A percentile compares a stretch with the other conserved stretches of the same genome.
Evolutionary conservation across 1,284 basidiomycete species (phyloP).

Genomic region (Neolentinus lepideus): DNA sequence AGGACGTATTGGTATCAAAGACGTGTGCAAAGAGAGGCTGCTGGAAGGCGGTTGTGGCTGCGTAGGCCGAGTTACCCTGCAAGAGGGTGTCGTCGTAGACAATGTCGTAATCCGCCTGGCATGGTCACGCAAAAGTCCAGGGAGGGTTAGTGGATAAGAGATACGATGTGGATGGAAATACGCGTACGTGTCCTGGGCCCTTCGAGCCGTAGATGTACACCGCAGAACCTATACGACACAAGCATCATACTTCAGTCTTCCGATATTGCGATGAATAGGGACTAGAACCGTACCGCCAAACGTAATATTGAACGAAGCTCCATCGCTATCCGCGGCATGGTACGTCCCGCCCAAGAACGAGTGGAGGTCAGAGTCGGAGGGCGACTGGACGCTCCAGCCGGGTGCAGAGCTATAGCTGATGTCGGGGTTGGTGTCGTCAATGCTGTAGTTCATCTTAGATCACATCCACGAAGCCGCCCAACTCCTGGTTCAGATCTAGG

Average conservation of each 20-base stretch:
- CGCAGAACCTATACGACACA: constrained; percentile 10
- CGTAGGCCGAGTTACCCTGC: constrained; percentile 13
- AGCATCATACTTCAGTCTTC: background rate
- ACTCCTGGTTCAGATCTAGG: no score
- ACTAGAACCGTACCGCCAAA: constrained; percentile 5
- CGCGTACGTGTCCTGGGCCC: constrained; percentile 20
- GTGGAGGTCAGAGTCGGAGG: constrained; percentile 12
- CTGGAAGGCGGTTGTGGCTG: constrained; percentile 13
- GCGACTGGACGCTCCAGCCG: constrained; percentile 16
- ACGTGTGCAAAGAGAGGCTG: constrained; percentile 17
- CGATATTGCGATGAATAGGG: background rate
- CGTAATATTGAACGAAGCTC: constrained; percentile 16
- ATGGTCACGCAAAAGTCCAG: background rate
- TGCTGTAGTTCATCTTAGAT: constrained; percentile 19
- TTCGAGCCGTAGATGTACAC: constrained; percentile 21
- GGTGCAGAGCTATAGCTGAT: constrained; percentile 16
- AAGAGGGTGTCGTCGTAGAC: constrained; percentile 18
- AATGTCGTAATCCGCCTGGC: constrained; percentile 17
- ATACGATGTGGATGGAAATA: background rate
- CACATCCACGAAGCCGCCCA: background rate
- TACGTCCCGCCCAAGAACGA: constrained; percentile 21
- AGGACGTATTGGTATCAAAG: constrained; percentile 7
- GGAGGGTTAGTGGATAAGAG: background rate
- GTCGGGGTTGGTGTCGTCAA: constrained; percentile 21
- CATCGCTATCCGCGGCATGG: constrained; percentile 18